These are phyloP conservation scores for Pythium dissimile DNA, from an alignment of 352 stramenopile species.

Conservation along the genomic window DNA sequence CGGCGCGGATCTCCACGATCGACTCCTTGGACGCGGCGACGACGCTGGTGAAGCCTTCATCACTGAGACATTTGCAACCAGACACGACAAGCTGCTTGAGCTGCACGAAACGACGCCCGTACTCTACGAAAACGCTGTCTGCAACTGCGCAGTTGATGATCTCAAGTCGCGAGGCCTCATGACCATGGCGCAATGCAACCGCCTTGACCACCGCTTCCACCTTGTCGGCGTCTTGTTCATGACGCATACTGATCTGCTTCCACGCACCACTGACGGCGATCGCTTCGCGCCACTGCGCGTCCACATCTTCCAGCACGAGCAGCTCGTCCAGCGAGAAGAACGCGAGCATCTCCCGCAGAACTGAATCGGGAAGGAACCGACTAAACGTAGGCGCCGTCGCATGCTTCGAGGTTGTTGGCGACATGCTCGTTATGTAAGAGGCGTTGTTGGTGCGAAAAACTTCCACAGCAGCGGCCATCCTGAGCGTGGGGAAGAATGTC, in stretches of 20 bases:
- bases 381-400: not conserved
- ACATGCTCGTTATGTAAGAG: not conserved
- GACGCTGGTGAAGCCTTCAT: constrained; percentile 39
- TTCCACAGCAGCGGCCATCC: not conserved
- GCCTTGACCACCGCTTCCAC: constrained; percentile 25
- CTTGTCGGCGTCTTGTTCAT: constrained; percentile 30
- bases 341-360: constrained; percentile 38
- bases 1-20: constrained; percentile 40
- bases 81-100: constrained; percentile 48
- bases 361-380: constrained; percentile 22
- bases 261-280: constrained; percentile 32
- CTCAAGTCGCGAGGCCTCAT: constrained; percentile 33
- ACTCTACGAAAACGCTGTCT: constrained; percentile 26
- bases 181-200: constrained; percentile 37
- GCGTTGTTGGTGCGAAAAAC: not conserved
- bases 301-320: constrained; percentile 45
- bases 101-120: constrained; percentile 28
- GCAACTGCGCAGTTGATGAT: constrained; percentile 48
- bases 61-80: constrained; percentile 47
- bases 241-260: constrained; percentile 27
- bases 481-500: not conserved
- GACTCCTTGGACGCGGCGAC: constrained; percentile 30
- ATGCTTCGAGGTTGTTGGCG: not conserved
- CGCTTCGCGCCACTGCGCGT: constrained; percentile 29
- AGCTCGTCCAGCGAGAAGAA: constrained; percentile 53